Percentiles rank a stretch among this genome's conserved stretches.
phyloP scores from a whole-genome alignment of 1,139 yeast species.

The Protomyces inouyei region DNA sequence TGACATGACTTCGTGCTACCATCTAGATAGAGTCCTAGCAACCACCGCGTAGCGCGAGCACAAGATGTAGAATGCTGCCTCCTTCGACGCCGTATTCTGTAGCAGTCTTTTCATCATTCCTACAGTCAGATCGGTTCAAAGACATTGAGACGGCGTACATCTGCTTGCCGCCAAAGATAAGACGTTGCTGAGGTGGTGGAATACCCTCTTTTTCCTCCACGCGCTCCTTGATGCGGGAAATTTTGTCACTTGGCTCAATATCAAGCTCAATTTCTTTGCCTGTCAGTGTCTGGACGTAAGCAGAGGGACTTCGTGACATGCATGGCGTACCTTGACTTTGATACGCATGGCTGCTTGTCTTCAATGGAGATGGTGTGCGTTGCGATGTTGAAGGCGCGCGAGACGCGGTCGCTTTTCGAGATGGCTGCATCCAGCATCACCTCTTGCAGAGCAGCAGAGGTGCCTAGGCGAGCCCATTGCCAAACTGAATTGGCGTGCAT shows the following conservation, averaged over 20 bases:
- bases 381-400: too few species aligned
- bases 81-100: conserved; percentile 56
- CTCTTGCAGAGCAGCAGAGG: too few species aligned
- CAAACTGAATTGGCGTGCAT: too few species aligned
- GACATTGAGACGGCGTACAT: conserved; percentile 46
- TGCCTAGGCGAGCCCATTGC: too few species aligned
- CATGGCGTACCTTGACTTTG: conserved; percentile 70
- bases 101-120: conserved; percentile 68
- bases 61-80: conserved; percentile 83
- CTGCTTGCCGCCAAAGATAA: conserved; percentile 87
- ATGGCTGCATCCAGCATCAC: too few species aligned
- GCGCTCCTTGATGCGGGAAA: conserved; percentile 80
- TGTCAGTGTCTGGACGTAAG: conserved; percentile 11
- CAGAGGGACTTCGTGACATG: conserved; percentile 45
- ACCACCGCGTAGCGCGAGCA: conserved; percentile 87
- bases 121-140: conserved; percentile 34
- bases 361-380: too few species aligned
- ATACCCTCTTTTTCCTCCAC: conserved; percentile 97
- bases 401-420: too few species aligned
- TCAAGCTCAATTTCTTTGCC: conserved; percentile 60
- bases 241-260: conserved; percentile 68
- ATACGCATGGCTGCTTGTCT: conserved; percentile 49
- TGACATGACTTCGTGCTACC: background rate
- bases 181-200: conserved; percentile 92
- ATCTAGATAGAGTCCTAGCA: background rate